These are phyloP conservation scores for Candida caryicola DNA, from an alignment of 805 yeast genomes.

Conservation along the genomic window DNA sequence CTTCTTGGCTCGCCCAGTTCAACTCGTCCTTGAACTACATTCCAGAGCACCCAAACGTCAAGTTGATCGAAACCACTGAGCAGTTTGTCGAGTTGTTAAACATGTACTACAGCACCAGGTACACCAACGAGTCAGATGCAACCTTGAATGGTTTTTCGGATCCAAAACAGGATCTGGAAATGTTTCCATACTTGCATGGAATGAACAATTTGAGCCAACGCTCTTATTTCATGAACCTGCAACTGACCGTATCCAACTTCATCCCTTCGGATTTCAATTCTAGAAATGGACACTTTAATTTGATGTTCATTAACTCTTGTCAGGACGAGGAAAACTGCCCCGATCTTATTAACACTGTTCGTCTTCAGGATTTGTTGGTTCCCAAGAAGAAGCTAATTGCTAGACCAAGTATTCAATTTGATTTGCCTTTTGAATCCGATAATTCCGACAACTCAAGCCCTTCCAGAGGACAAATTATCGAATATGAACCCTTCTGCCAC, in stretches of 20 bases:
- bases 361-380: conserved; percentile 8
- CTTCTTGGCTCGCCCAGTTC: conserved; percentile 9
- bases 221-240: conserved; percentile 15
- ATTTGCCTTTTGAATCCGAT: conserved; percentile 1
- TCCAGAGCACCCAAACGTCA: conserved; percentile 8
- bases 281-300: conserved; percentile 5
- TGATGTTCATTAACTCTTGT: conserved; percentile 12
- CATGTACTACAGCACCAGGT: conserved; percentile 9
- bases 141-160: neutral
- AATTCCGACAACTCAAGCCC: neutral
- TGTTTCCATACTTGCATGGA: conserved; percentile 39
- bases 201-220: conserved; percentile 25
- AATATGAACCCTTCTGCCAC: conserved; percentile 4
- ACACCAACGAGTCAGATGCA: neutral
- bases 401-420: neutral
- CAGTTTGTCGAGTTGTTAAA: conserved; percentile 7
- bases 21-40: conserved; percentile 8
- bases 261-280: neutral
- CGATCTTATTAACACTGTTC: conserved; percentile 9
- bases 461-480: neutral
- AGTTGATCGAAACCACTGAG: conserved; percentile 6
- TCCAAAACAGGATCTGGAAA: conserved; percentile 1
- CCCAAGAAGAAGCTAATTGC: conserved; percentile 1
- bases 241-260: neutral
- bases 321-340: neutral